Conservation (phyloP, 164 flowering plant genomes). For the Pachysandra terminalis region DNA sequence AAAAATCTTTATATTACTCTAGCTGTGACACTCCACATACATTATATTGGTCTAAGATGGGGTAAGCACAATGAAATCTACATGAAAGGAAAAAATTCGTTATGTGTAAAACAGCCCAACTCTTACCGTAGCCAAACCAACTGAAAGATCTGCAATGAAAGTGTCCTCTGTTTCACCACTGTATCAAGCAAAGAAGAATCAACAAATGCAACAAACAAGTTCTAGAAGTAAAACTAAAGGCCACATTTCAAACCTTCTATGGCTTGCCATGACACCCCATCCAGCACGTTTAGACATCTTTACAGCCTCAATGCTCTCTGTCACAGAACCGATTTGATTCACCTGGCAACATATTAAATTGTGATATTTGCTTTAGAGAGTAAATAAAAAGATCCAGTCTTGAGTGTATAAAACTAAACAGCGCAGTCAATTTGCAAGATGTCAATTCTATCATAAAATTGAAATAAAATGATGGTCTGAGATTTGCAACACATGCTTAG, state of each 20-base stretch:
- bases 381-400: not conserved
- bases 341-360: constrained; percentile 15
- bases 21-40: not conserved
- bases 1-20: not conserved
- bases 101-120: not conserved
- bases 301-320: constrained; percentile 46
- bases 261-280: constrained; percentile 48
- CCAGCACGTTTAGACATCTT: constrained; percentile 42
- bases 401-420: not conserved
- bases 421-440: not conserved
- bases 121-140: constrained; percentile 44
- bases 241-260: constrained; percentile 25
- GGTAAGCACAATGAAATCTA: not conserved
- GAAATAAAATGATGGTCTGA: no score
- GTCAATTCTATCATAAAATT: not conserved
- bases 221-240: not conserved
- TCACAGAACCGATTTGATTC: constrained; percentile 41
- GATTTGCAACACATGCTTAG: not conserved
- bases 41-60: not conserved
- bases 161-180: constrained; percentile 54
- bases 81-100: not conserved
- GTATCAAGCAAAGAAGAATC: constrained; percentile 9
- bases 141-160: constrained; percentile 47
- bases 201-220: not conserved
- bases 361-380: not conserved